Evolutionary conservation across 257 asterid species (phyloP).

Genomic region (Rauvolfia tetraphylla): DNA sequence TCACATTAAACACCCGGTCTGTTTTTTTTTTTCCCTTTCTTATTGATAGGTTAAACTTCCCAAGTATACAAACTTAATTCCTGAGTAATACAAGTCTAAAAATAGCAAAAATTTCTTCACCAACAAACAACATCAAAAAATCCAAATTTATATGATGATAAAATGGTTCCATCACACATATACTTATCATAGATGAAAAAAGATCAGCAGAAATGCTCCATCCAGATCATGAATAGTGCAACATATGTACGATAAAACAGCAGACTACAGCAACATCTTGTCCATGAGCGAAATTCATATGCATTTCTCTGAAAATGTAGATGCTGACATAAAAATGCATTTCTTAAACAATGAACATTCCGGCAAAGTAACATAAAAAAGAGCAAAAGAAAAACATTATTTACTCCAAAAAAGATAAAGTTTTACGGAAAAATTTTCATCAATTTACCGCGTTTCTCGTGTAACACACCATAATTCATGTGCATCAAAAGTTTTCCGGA

Average conservation of each 20-base stretch:
- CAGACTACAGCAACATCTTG: background rate
- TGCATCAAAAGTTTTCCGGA: background rate
- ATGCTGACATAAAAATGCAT: background rate
- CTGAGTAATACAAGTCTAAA: background rate
- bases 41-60: background rate
- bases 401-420: background rate
- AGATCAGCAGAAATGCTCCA: background rate
- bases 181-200: background rate
- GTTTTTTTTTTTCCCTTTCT: background rate
- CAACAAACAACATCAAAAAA: background rate
- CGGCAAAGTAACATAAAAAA: background rate
- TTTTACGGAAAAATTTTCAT: background rate
- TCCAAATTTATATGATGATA: background rate
- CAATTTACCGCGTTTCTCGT: background rate
- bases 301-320: background rate
- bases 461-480: background rate
- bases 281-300: background rate
- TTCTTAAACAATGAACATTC: background rate
- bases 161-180: background rate
- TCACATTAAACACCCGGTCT: background rate
- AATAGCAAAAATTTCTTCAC: background rate
- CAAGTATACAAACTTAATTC: background rate
- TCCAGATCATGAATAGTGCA: background rate
- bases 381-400: background rate
- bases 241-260: background rate